phyloP scores from a whole-genome alignment of 345 rosid species.

The Aquilaria yunnanensis region DNA sequence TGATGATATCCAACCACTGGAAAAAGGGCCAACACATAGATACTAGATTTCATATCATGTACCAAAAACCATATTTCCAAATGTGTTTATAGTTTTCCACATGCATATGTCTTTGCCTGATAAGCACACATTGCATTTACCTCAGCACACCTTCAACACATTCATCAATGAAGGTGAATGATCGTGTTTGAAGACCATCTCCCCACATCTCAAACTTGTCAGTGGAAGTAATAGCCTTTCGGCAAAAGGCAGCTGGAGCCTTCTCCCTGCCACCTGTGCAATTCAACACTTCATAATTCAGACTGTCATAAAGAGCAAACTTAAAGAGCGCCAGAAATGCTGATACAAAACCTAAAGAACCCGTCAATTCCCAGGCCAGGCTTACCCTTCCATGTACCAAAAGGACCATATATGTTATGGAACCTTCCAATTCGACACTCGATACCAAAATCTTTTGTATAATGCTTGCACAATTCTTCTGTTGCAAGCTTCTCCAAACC shows the following conservation, averaged over 20 bases:
- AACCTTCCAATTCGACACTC: constrained; percentile 96
- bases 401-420: constrained; percentile 98
- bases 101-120: no score
- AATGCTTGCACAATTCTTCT: constrained; percentile 96
- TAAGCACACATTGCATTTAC: constrained; percentile 22
- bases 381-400: constrained; percentile 97
- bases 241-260: constrained; percentile 99
- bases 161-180: constrained; percentile 98
- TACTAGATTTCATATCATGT: no score
- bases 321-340: neutral
- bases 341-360: neutral
- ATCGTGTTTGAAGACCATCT: constrained; percentile 94
- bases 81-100: no score
- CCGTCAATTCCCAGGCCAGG: neutral
- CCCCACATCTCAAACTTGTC: constrained; percentile 99
- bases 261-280: constrained; percentile 92
- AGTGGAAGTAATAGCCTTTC: constrained; percentile 74
- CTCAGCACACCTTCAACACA: constrained; percentile 98
- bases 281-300: no score
- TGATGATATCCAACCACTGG: no score
- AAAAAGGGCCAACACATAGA: no score
- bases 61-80: no score
- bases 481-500: constrained; percentile 99
- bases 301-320: no score
- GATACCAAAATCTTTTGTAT: constrained; percentile 88